phyloP scores from a whole-genome alignment of 2,329 filamentous ascomycete genomes.

The Akanthomyces muscarius region DNA sequence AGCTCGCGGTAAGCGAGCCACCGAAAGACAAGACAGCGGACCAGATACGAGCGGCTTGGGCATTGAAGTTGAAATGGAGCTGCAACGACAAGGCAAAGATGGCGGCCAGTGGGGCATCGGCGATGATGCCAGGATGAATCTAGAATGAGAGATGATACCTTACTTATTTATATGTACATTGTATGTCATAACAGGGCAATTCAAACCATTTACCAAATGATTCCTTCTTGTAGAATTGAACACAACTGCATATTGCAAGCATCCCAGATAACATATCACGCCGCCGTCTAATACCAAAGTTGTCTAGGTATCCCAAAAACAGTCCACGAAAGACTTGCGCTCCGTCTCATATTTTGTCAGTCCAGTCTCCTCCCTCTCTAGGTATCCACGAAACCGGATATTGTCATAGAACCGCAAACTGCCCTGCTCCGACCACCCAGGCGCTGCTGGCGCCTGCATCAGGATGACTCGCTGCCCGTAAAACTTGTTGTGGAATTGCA shows the following conservation, averaged over 20 bases:
- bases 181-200: neutral
- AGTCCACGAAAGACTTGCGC: neutral
- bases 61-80: slow-evolving; percentile 45
- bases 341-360: neutral
- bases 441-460: slow-evolving; percentile 5
- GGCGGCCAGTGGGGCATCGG: slow-evolving; percentile 71
- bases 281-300: neutral
- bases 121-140: slow-evolving; percentile 78
- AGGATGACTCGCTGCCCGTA: neutral
- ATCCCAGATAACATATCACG: neutral
- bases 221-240: neutral
- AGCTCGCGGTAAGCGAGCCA: slow-evolving; percentile 33
- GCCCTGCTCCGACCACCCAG: neutral
- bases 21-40: slow-evolving; percentile 40
- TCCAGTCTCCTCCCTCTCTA: neutral
- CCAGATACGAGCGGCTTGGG: slow-evolving; percentile 41
- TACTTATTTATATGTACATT: slow-evolving; percentile 7
- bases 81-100: slow-evolving; percentile 51
- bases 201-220: neutral
- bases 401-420: neutral
- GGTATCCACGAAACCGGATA: neutral
- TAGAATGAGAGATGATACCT: slow-evolving; percentile 52
- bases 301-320: neutral
- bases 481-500: slow-evolving; percentile 6
- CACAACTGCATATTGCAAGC: neutral